Conservation (phyloP, 345 rosid genomes). For the Arabidopsis thaliana region TAIR10.1 NC_003074.8:3808501-3809000, state of each 20-base stretch:
- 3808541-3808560: neutral
- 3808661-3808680: neutral
- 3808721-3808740: neutral
- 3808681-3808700: neutral
- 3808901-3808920: neutral
- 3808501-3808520: neutral
- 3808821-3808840: neutral
- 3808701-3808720: no score
- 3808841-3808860: neutral
- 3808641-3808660: neutral
- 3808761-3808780: neutral
- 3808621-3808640: neutral
- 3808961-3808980: neutral
- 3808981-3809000: rapidly evolving
- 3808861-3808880: neutral
- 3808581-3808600: neutral
- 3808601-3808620: neutral
- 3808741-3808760: neutral
- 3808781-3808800: no score
- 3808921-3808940: neutral
- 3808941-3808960: neutral
- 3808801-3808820: neutral
- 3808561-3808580: neutral
- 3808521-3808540: neutral
- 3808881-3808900: neutral